A percentile compares a stretch with the other conserved stretches of the same genome.
Evolutionary conservation across 139 green algal genomes (phyloP).

Genomic region (Volvox africanus): DNA sequence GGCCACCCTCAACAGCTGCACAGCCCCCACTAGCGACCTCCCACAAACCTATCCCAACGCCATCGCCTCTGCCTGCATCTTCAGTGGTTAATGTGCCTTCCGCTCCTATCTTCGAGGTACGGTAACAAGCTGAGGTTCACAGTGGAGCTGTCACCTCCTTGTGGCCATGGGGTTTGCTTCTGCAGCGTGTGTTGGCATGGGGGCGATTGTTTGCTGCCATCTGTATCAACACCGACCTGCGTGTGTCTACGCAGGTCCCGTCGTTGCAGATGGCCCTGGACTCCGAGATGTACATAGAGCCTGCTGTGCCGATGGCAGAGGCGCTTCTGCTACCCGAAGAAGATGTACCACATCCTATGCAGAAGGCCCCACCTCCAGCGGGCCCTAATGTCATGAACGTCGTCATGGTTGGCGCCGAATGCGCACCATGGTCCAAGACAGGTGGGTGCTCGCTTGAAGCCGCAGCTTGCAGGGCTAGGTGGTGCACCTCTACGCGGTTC

Average conservation of each 20-base stretch:
- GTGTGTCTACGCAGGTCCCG: conserved; percentile 6
- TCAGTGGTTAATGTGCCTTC: neutral
- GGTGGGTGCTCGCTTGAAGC: conserved; percentile 48
- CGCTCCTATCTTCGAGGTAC: conserved; percentile 33
- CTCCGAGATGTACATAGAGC: conserved; percentile 49
- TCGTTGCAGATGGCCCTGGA: neutral
- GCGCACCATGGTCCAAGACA: conserved; percentile 97
- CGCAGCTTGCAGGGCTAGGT: too few species aligned
- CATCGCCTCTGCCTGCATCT: neutral
- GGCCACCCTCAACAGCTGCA: neutral
- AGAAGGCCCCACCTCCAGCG: conserved; percentile 49
- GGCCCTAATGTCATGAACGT: conserved; percentile 91
- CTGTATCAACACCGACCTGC: neutral
- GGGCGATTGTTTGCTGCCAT: too few species aligned
- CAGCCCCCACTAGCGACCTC: neutral
- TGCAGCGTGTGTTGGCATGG: too few species aligned
- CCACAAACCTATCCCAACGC: neutral
- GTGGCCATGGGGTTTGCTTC: too few species aligned
- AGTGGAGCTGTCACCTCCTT: too few species aligned
- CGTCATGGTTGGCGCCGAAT: conserved; percentile 97
- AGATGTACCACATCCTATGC: neutral
- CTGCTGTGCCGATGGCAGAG: conserved; percentile 35
- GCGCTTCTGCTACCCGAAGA: neutral
- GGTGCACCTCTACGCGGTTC: too few species aligned
- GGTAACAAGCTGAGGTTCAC: neutral